phyloP scores from a whole-genome alignment of 305 asterid genomes.

The Fraxinus sp. region DNA sequence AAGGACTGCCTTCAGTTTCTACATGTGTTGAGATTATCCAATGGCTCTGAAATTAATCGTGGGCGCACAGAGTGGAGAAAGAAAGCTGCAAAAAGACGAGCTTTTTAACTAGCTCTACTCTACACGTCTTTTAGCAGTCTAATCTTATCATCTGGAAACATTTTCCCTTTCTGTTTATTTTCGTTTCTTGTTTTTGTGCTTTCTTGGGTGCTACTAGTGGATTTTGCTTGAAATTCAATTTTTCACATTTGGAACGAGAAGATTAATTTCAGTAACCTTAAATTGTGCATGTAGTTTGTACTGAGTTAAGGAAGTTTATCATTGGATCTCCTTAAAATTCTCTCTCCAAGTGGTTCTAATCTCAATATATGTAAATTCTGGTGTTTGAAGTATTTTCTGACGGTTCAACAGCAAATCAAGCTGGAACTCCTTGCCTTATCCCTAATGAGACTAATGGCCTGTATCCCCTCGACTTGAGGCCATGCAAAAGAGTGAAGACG shows the following conservation, averaged over 20 bases:
- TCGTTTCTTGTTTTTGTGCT: neutral
- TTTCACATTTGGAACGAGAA: neutral
- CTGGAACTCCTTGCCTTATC: neutral
- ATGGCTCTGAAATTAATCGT: conserved; percentile 75
- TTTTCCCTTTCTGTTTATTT: neutral
- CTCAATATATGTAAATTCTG: neutral
- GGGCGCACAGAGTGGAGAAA: conserved; percentile 86
- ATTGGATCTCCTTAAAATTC: neutral
- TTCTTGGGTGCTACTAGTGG: conserved; percentile 4
- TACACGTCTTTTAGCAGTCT: neutral
- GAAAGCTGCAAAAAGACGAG: conserved; percentile 58
- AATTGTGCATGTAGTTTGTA: neutral
- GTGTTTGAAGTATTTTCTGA: neutral
- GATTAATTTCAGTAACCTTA: neutral
- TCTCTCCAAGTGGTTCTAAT: neutral
- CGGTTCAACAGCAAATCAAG: neutral
- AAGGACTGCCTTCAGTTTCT: conserved; percentile 46
- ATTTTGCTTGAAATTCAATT: neutral
- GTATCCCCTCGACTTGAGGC: neutral
- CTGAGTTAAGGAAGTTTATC: neutral
- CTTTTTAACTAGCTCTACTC: neutral
- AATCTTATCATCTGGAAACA: neutral
- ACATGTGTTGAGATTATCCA: conserved; percentile 70
- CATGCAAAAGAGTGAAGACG: neutral
- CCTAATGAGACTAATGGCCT: neutral